Evolutionary conservation across 2,329 filamentous ascomycete genomes (phyloP).

Genomic region (Xylaria sp.): DNA sequence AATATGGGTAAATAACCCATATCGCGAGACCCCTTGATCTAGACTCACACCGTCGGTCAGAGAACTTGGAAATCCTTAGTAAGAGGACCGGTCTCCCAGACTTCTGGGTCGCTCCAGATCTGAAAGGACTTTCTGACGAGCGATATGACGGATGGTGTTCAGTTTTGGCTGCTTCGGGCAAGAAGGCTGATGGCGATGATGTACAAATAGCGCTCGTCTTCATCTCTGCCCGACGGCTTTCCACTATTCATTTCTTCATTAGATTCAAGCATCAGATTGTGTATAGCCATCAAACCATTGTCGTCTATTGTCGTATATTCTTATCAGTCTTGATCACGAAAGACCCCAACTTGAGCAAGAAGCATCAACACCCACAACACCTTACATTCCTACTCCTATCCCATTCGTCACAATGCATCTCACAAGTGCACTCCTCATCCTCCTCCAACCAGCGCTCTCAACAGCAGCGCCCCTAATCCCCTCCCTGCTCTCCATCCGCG

Average conservation of each 20-base stretch:
- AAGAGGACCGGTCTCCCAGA: background rate
- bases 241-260: background rate
- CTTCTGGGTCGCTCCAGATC: constrained; percentile 7
- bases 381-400: background rate
- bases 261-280: background rate
- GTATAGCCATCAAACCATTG: background rate
- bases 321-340: background rate
- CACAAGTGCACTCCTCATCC: background rate
- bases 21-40: constrained; percentile 4
- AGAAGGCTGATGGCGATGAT: background rate
- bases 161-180: background rate
- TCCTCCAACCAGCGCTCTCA: constrained; percentile 3
- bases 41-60: constrained; percentile 4
- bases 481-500: background rate
- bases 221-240: background rate
- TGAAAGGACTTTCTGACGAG: background rate
- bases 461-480: constrained; percentile 13
- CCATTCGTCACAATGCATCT: constrained; percentile 2
- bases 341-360: too few species aligned
- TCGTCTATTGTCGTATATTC: background rate
- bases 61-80: background rate
- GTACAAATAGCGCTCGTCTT: constrained; percentile 7
- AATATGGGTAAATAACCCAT: constrained; percentile 25
- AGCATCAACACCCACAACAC: background rate
- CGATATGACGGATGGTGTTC: background rate